phyloP scores from a whole-genome alignment of 306 rosid species.

The cucumber (Cucumis sativus) region DNA sequence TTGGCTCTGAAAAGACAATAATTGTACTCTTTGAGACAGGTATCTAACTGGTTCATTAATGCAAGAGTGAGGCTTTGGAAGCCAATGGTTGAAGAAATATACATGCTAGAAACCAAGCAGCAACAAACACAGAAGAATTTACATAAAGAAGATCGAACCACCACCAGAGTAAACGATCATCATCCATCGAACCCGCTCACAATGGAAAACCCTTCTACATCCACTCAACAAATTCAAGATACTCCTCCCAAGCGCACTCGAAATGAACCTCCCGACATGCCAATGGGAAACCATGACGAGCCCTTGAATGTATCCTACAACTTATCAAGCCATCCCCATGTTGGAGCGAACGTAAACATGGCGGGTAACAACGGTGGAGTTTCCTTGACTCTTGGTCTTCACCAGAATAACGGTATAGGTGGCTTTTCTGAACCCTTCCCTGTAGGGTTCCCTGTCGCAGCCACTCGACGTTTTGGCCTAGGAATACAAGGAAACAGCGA shows the following conservation, averaged over 20 bases:
- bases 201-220: constrained; percentile 29
- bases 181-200: constrained; percentile 26
- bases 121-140: constrained; percentile 36
- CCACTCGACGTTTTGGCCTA: constrained; percentile 16
- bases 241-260: constrained; percentile 9
- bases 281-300: constrained; percentile 22
- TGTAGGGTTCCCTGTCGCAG: constrained; percentile 54
- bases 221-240: constrained; percentile 27
- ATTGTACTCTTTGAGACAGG: constrained; percentile 23
- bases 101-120: constrained; percentile 61
- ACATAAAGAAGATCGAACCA: constrained; percentile 33
- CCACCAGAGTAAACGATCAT: constrained; percentile 31
- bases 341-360: constrained; percentile 36
- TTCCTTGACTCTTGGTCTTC: constrained; percentile 79
- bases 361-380: constrained; percentile 37
- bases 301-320: constrained; percentile 27
- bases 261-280: constrained; percentile 25
- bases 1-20: neutral
- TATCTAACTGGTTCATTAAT: constrained; percentile 91
- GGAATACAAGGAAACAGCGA: neutral
- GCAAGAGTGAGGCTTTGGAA: constrained; percentile 96
- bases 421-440: constrained; percentile 58
- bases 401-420: constrained; percentile 63
- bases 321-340: constrained; percentile 34
- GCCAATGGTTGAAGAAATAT: constrained; percentile 95